Evolutionary conservation across 2,329 filamentous ascomycete genomes (phyloP), one percentile per base, ranked within the genome.

Genomic region (Furcasterigmium furcatum): DNA sequence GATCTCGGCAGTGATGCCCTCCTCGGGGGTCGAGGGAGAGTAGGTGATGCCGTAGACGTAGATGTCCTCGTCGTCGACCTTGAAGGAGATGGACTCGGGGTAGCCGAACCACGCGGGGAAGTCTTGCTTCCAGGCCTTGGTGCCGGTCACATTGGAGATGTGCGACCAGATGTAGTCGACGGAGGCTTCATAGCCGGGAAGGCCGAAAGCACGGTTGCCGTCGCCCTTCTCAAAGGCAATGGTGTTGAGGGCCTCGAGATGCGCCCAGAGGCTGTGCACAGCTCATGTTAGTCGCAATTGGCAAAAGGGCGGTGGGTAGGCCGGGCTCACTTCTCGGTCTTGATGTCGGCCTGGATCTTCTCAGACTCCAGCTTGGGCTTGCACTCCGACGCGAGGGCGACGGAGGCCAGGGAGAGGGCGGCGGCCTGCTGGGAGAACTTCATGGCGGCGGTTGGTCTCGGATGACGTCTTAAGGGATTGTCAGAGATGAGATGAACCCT

Each of bases 171-270:
- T 66, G 53, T 73, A 77, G 41, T 76, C 68, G 22, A 74, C 70
- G 0, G 72, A 76, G 7, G 73, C 72, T 24, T 62, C 65, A 52
- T 72, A 77, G 5, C 74, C 74, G 1, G 73, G 70, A 4, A 73
- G 64, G 18, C 74, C 74, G 50, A 77, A 77, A n/a, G 74, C 74
- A 43, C 74, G 66, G 58, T 78, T 79, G 7, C 74, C 74, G 32
- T 34, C 22, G 2, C 73, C 72, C 51, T 77, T 74, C 30, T 63
- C 66, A 40, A 64, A 65, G 29, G 72, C 73, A 38, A 77, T 74
- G 5, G 62, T 54, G 47, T 76, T 62, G n/a, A 77, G 64, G n/a
- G 61, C 61, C 46, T 67, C 58, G 18, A 77, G 65, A 47, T 74
- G 74, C 40, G 61, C 57, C 66, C 72, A 67, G 21, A 77, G 57